Percentiles rank a stretch among this genome's conserved stretches.
These are phyloP conservation scores for Suhomyces kunorum DNA, from an alignment of 1,139 yeast species.

Conservation along the genomic window DNA sequence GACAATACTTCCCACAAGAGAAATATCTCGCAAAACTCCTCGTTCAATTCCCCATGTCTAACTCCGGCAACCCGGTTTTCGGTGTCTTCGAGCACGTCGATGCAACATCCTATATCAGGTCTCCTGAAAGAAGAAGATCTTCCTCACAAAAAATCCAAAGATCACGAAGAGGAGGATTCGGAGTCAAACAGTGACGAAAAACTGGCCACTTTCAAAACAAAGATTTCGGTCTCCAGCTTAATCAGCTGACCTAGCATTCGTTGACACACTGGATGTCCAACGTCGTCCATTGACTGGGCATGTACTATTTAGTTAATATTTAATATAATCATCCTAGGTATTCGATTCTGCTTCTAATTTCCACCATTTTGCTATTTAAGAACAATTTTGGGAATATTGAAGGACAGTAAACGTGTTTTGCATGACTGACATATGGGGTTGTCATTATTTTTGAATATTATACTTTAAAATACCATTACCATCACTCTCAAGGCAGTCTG, in stretches of 20 bases:
- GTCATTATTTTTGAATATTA: too few species aligned
- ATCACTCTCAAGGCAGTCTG: too few species aligned
- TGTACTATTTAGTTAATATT: conserved; percentile 6
- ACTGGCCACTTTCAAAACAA: conserved; percentile 16
- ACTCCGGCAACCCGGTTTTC: conserved; percentile 33
- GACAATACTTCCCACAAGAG: conserved; percentile 24
- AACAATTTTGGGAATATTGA: too few species aligned
- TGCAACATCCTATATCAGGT: conserved; percentile 11
- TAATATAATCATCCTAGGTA: conserved; percentile 1
- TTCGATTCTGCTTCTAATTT: background rate
- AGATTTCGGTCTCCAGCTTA: conserved; percentile 31
- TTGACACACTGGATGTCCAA: conserved; percentile 14
- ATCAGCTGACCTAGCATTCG: conserved; percentile 21
- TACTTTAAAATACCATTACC: too few species aligned
- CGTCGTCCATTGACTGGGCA: conserved; percentile 16
- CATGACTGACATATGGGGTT: too few species aligned
- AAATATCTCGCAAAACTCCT: conserved; percentile 34
- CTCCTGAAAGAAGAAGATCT: conserved; percentile 13
- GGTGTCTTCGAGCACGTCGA: conserved; percentile 28
- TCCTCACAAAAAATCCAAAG: conserved; percentile 11
- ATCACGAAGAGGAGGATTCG: conserved; percentile 8
- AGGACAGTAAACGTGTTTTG: too few species aligned
- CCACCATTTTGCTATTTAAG: too few species aligned
- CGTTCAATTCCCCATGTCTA: conserved; percentile 34
- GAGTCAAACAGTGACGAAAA: conserved; percentile 3